phyloP scores from a whole-genome alignment of 305 asterid genomes.

The Solanum chacoense region DNA sequence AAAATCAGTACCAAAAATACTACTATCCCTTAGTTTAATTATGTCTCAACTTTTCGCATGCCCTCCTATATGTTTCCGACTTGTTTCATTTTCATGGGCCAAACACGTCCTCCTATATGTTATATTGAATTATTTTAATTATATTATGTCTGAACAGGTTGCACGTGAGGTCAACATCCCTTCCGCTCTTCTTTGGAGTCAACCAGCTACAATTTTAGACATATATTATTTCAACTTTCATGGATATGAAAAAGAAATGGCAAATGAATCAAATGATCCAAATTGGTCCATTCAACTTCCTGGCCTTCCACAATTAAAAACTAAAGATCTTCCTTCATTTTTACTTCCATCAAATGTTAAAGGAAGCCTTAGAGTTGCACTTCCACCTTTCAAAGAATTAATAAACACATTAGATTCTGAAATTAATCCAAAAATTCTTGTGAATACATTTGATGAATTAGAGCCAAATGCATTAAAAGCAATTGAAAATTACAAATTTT shows the following conservation, averaged over 20 bases:
- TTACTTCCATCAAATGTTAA: not conserved
- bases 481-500: slow-evolving; percentile 10
- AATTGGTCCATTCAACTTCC: slow-evolving; percentile 21
- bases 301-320: slow-evolving; percentile 19
- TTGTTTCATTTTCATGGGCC: not conserved
- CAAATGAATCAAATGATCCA: not conserved
- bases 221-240: slow-evolving; percentile 26
- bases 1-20: not conserved
- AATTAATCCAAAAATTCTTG: slow-evolving; percentile 14
- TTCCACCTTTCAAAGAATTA: slow-evolving; percentile 6
- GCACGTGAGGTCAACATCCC: slow-evolving; percentile 24
- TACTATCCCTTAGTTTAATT: not conserved
- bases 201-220: slow-evolving; percentile 31
- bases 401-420: not conserved
- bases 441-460: slow-evolving; percentile 33
- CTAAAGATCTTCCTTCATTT: not conserved
- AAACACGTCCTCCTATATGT: not conserved
- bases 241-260: slow-evolving; percentile 8
- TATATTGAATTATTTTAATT: not conserved
- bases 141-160: not conserved
- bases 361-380: slow-evolving; percentile 10
- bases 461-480: slow-evolving; percentile 20
- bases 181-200: slow-evolving; percentile 42
- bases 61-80: not conserved
- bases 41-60: not conserved